phyloP scores from a whole-genome alignment of 2,329 filamentous ascomycete species.

The Pseudophaeomoniella oleicola region DNA sequence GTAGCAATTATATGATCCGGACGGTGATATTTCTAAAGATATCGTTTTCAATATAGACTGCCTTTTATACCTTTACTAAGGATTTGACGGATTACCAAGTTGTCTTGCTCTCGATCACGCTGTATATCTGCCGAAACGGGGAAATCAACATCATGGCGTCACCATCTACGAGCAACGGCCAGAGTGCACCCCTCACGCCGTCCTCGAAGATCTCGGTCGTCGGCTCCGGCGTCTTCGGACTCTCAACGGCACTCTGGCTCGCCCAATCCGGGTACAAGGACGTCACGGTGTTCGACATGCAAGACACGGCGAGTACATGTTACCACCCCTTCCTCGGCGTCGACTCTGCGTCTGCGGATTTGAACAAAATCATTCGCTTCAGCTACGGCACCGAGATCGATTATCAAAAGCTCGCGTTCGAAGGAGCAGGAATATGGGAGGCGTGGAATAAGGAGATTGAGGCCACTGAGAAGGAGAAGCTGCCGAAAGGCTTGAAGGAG shows the following conservation, averaged over 20 bases:
- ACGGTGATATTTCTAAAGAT: too few relatives aligned
- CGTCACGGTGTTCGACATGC: slow-evolving; percentile 5
- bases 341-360: slow-evolving; percentile 11
- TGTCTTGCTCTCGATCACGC: too few relatives aligned
- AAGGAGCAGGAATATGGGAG: slow-evolving; percentile 17
- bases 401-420: slow-evolving; percentile 16
- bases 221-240: slow-evolving; percentile 38
- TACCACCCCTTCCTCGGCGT: slow-evolving; percentile 4
- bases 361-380: slow-evolving; percentile 13
- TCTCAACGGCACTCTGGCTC: slow-evolving; percentile 27
- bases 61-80: too few relatives aligned
- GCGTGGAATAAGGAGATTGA: background rate
- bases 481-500: background rate
- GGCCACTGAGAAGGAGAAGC: too few relatives aligned
- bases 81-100: too few relatives aligned
- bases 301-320: background rate
- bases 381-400: slow-evolving; percentile 12
- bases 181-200: background rate
- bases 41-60: too few relatives aligned
- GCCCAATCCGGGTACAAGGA: slow-evolving; percentile 10
- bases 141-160: too few relatives aligned
- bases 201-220: slow-evolving; percentile 20
- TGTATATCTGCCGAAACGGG: too few relatives aligned
- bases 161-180: too few relatives aligned
- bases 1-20: too few relatives aligned